phyloP scores from a whole-genome alignment of 495 filamentous ascomycete genomes.

The Neurospora sp. region DNA sequence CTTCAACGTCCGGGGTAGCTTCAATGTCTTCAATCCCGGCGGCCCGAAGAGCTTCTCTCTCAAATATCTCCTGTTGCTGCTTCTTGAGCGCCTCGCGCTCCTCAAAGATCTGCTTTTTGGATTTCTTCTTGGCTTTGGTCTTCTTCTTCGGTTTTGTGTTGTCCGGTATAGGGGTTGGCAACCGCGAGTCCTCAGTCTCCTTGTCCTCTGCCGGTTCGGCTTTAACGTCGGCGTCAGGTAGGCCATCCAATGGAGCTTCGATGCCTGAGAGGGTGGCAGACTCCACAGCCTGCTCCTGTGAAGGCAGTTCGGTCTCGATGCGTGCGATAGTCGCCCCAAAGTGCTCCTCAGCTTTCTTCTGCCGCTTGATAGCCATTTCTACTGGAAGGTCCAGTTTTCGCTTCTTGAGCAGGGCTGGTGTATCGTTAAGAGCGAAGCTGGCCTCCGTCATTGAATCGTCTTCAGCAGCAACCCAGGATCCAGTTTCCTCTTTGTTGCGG shows the following conservation, averaged over 20 bases:
- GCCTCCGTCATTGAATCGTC: conserved; percentile 49
- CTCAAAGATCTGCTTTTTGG: conserved; percentile 63
- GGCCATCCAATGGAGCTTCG: background rate
- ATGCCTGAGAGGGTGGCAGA: conserved; percentile 28
- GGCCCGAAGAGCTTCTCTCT: conserved; percentile 22
- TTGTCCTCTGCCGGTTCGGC: conserved; percentile 24
- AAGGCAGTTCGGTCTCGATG: conserved; percentile 38
- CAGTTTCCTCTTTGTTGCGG: conserved; percentile 52
- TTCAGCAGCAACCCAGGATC: conserved; percentile 31
- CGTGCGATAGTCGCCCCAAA: conserved; percentile 51
- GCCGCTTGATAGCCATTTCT: conserved; percentile 55
- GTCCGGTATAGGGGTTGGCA: conserved; percentile 31
- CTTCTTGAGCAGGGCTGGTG: conserved; percentile 45
- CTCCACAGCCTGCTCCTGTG: conserved; percentile 24
- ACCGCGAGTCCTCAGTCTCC: conserved; percentile 31
- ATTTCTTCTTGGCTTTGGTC: conserved; percentile 52
- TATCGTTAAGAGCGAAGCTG: conserved; percentile 38
- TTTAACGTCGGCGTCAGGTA: background rate
- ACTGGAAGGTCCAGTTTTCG: conserved; percentile 56
- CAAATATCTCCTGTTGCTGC: conserved; percentile 31
- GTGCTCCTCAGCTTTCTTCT: conserved; percentile 66
- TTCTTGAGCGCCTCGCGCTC: conserved; percentile 55
- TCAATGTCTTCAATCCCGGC: conserved; percentile 27
- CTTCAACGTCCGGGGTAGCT: conserved; percentile 12
- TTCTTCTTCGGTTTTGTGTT: conserved; percentile 27